Evolutionary conservation across 2,329 filamentous ascomycete genomes (phyloP), one percentile per base, ranked within the genome.

Genomic region (Xylariaceae sp.): DNA sequence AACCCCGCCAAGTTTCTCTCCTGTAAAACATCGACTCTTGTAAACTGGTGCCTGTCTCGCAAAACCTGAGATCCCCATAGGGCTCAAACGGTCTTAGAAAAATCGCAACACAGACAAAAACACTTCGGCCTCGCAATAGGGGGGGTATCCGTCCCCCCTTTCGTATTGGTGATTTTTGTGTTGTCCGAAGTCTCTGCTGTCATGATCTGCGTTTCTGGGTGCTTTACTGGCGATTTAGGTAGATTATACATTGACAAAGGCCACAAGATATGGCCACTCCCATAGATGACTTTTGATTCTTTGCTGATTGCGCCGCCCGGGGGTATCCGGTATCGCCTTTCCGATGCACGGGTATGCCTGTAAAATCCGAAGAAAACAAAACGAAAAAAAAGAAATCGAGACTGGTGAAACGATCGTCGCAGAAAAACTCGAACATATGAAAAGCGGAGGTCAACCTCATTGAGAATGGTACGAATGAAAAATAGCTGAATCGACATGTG

Each of bases 301-400:
- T 56, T 60, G 63, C 56, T 58, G 58, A 61, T 61, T 65, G 61
- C 65, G 65, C 67, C 62, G 58, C 63, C 66, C 64, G 66, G 68
- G 42, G 62, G 60, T 68, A 69, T 70, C 67, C 66, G 66, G 61
- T 68, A 66, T 67, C 65, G 59, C 67, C 64, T 56, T 67, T 62
- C 64, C 63, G 62, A 63, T 70, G 64, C 62, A 62, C 47, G 53
- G 64, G 61, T 53, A 66, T 68, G 64, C 64, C 64, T 51, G 48
- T 30, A 30, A 30, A 30, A 30, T 30, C 23, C 23, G 23, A 30
- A 30, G 23, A 55, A 58, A 55, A 54, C 49, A 53, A 54, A 56
- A 57, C 59, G 65, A 63, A 64, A 58, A 58, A 60, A 60, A 66
- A 64, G 62, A 48, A 63, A 59, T 45, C 48, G 37, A 53, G 57